phyloP scores from a whole-genome alignment of 441 rosid genomes.

The Populus hybrid region DNA sequence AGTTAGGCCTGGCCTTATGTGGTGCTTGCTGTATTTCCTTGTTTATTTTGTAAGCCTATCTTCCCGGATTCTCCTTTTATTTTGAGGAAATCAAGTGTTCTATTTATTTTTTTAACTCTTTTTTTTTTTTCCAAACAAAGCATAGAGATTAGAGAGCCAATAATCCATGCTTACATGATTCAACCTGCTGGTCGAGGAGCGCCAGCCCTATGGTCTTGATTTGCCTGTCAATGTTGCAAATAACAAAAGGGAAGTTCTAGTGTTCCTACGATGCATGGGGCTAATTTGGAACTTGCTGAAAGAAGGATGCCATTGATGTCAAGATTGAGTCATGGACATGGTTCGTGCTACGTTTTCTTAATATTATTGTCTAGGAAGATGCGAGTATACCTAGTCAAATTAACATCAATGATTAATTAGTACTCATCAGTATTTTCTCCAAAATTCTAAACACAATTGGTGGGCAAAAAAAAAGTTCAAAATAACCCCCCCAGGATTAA shows the following conservation, averaged over 20 bases:
- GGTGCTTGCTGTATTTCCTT: slow-evolving; percentile 6
- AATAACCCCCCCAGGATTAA: no score
- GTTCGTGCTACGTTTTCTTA: no score
- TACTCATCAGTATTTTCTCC: no score
- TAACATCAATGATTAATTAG: no score
- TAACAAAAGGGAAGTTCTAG: not conserved
- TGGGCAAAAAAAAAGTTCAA: no score
- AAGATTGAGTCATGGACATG: no score
- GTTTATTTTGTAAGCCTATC: slow-evolving; percentile 2
- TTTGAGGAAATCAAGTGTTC: not conserved
- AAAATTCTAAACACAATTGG: no score
- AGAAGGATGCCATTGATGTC: no score
- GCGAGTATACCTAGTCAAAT: no score
- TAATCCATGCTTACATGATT: not conserved
- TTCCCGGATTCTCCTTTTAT: not conserved
- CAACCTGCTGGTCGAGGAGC: not conserved
- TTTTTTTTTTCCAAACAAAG: not conserved
- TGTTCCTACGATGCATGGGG: not conserved
- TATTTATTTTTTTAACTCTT: not conserved
- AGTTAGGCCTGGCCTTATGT: slow-evolving; percentile 10
- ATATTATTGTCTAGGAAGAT: no score
- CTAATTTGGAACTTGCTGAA: not conserved
- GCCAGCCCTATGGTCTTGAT: not conserved
- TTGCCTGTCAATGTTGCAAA: not conserved
- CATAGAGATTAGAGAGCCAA: not conserved